These are phyloP conservation scores for Cladorrhinum samala DNA, from an alignment of 495 filamentous ascomycete genomes.

Conservation along the genomic window DNA sequence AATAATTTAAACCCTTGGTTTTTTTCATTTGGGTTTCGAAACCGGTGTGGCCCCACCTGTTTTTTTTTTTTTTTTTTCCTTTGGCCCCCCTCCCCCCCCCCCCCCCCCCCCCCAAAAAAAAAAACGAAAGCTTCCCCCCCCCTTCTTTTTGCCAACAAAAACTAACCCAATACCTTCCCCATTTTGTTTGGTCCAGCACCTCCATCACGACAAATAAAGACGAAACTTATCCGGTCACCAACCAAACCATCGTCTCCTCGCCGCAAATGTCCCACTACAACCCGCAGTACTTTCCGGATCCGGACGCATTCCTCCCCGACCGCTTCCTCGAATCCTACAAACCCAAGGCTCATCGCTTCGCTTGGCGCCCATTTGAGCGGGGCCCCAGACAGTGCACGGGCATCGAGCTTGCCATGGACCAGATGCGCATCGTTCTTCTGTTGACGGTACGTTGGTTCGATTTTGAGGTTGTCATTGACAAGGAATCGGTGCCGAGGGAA, in stretches of 20 bases:
- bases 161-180: too few relatives aligned
- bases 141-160: too few relatives aligned
- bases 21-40: too few relatives aligned
- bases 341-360: background rate
- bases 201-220: too few relatives aligned
- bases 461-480: background rate
- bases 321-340: constrained; percentile 1
- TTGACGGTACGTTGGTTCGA: constrained; percentile 4
- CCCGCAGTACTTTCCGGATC: background rate
- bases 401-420: constrained; percentile 4
- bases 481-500: background rate
- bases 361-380: constrained; percentile 2
- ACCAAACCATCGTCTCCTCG: background rate
- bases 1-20: too few relatives aligned
- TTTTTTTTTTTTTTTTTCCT: too few relatives aligned
- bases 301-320: constrained; percentile 4
- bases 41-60: too few relatives aligned
- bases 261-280: constrained; percentile 3
- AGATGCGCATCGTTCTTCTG: constrained; percentile 1
- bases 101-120: too few relatives aligned
- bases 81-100: background rate
- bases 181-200: too few relatives aligned
- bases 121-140: too few relatives aligned
- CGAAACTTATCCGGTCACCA: background rate
- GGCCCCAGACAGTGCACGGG: background rate